Percentiles rank a stretch among this genome's conserved stretches.
phyloP scores from a whole-genome alignment of 352 stramenopile genomes.

The Pythium rishiriense region DNA sequence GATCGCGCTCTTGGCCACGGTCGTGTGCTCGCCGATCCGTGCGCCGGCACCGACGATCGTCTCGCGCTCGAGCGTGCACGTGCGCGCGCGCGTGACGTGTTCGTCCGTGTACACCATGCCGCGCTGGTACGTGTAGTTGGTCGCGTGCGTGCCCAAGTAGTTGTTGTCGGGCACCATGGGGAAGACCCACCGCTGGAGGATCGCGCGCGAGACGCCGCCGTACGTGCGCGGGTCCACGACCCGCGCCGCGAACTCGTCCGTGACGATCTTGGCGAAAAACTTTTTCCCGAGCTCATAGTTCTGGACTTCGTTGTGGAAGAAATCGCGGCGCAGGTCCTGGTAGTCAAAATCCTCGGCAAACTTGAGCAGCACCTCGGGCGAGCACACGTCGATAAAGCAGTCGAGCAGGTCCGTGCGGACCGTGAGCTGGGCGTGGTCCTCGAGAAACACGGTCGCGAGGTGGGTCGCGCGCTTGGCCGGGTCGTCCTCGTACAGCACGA shows the following conservation, averaged over 20 bases:
- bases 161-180: constrained; percentile 95
- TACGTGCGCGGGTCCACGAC: constrained; percentile 95
- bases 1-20: constrained; percentile 61
- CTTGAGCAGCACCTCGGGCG: constrained; percentile 96
- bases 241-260: constrained; percentile 92
- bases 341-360: constrained; percentile 99
- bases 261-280: constrained; percentile 94
- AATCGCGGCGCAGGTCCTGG: constrained; percentile 93
- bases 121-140: constrained; percentile 77
- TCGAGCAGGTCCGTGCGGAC: constrained; percentile 95
- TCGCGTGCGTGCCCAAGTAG: constrained; percentile 53
- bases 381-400: constrained; percentile 98
- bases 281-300: constrained; percentile 98
- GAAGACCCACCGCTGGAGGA: constrained; percentile 96
- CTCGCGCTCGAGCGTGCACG: constrained; percentile 60
- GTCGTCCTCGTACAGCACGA: constrained; percentile 84
- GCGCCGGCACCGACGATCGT: constrained; percentile 71
- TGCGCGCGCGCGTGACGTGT: constrained; percentile 65
- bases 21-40: constrained; percentile 53
- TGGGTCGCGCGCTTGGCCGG: constrained; percentile 46
- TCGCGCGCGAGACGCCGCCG: constrained; percentile 89
- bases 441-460: constrained; percentile 72
- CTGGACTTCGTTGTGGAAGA: constrained; percentile 96
- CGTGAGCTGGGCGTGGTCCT: constrained; percentile 86
- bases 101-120: constrained; percentile 86